Conservation (phyloP, 2,329 filamentous ascomycete genomes). For the Colletotrichum siamense region DNA sequence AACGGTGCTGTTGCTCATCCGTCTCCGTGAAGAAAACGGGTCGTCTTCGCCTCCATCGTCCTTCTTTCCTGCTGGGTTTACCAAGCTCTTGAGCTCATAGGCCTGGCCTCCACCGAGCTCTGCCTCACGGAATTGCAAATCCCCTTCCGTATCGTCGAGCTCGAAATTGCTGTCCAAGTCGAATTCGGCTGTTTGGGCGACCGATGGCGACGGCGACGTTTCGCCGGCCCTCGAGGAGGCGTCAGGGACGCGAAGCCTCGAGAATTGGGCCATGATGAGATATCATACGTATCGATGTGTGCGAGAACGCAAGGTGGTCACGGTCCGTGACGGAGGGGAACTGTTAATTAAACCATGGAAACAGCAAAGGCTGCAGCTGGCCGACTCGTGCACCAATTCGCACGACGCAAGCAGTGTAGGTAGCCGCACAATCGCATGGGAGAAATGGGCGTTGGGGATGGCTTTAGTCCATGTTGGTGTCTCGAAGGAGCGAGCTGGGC, state of each 20-base stretch:
- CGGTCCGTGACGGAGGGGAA: background rate
- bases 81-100: conserved; percentile 34
- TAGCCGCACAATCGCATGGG: background rate
- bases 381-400: background rate
- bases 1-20: conserved; percentile 35
- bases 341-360: background rate
- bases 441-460: background rate
- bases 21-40: conserved; percentile 23
- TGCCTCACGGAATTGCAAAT: conserved; percentile 29
- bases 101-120: conserved; percentile 34
- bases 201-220: conserved; percentile 38
- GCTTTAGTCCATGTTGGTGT: background rate
- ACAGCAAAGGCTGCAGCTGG: background rate
- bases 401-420: background rate
- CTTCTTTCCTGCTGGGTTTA: conserved; percentile 20
- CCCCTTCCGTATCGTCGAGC: conserved; percentile 22
- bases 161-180: conserved; percentile 39
- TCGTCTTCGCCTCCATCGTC: conserved; percentile 36
- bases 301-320: background rate
- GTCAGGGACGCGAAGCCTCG: background rate
- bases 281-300: background rate
- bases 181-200: conserved; percentile 44
- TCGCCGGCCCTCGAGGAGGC: conserved; percentile 19
- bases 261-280: conserved; percentile 1
- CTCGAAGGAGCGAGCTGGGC: background rate